Evolutionary conservation across 768 basidiomycete genomes (phyloP), one percentile per base, ranked within the genome.

Genomic region (Boletus rubropictus): DNA sequence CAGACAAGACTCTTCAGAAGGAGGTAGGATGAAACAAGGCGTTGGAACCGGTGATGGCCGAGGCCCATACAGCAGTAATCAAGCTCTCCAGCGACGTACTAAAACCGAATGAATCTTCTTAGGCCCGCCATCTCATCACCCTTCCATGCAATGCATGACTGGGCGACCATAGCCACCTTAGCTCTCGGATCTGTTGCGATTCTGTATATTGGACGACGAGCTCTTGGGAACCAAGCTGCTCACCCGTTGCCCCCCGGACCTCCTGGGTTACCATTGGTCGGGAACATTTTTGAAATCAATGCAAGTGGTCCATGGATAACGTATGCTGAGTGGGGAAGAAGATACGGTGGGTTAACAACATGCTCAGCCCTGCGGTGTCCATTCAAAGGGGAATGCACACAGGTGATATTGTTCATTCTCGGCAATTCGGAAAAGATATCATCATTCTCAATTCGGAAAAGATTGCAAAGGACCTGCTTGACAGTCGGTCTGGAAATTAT

Each of bases 391-490:
- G 22, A 12, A 20, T 32, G 9, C 22, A 4, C n/a, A 20, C 9
- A 52, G 50, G 51, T 1, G 50, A 52, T 17, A 36, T 52, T 3
- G 12, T 53, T 5, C 28, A 53, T n/a, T 5, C 33, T 18, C 39
- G 39, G 8, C 9, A 32, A 2, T n/a, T 54, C 7, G 52, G 53
- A 12, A 44, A 35, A 14, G 39, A 54, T 14, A 17, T 54, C 33
- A 42, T 54, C 17, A 42, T 55, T 20, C 9, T 53, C 46, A 53
- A 45, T 4, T 54, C 52, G 2, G 52, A 54, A 12, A 25, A 29
- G 5, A 15, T 44, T 5, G 52, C 52, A 1, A 39, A 29, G 33
- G 52, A 54, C 3, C 15, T 54, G 2, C 42, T 54, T 8, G 46
- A 54, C n/a, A 21, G 32, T 5, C 43, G 39, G 12, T 54, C 53